Conservation (phyloP, 495 filamentous ascomycete species). For the Hypoxylon lienhwacheense region DNA sequence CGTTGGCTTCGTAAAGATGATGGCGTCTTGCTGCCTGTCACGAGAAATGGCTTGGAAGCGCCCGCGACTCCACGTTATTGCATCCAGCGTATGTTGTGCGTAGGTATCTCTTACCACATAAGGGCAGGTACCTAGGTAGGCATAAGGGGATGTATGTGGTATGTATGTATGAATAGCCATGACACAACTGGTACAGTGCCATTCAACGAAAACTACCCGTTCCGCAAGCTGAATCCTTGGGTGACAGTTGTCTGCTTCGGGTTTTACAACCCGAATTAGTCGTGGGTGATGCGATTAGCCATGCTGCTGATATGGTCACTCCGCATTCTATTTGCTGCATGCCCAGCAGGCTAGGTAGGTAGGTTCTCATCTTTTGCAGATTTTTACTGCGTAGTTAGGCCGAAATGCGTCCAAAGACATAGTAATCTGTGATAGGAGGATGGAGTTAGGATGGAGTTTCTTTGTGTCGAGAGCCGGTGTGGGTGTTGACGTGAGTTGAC, state of each 20-base stretch:
- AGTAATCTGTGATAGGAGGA: background rate
- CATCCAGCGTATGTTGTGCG: slow-evolving; percentile 5
- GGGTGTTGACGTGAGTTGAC: background rate
- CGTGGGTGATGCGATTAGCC: slow-evolving; percentile 13
- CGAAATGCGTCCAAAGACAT: background rate
- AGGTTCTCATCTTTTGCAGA: too few relatives aligned
- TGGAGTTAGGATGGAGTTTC: background rate
- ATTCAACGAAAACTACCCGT: slow-evolving; percentile 25
- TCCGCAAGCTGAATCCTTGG: slow-evolving; percentile 1
- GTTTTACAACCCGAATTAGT: slow-evolving; percentile 35
- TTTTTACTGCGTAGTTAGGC: too few relatives aligned
- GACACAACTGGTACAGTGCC: too few relatives aligned
- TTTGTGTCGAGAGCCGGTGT: background rate
- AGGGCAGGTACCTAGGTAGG: background rate
- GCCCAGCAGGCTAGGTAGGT: slow-evolving; percentile 1
- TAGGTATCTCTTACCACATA: background rate
- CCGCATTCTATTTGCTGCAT: slow-evolving; percentile 22
- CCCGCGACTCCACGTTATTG: background rate
- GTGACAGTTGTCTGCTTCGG: slow-evolving; percentile 16
- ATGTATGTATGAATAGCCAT: too few relatives aligned
- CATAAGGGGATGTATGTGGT: too few relatives aligned
- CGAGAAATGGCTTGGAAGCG: slow-evolving; percentile 14
- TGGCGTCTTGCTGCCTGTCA: slow-evolving; percentile 10
- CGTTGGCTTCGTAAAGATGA: slow-evolving; percentile 13
- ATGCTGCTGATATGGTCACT: slow-evolving; percentile 15